Conservation (phyloP, 2,329 filamentous ascomycete genomes). For the Ophiostoma fasciatum region DNA sequence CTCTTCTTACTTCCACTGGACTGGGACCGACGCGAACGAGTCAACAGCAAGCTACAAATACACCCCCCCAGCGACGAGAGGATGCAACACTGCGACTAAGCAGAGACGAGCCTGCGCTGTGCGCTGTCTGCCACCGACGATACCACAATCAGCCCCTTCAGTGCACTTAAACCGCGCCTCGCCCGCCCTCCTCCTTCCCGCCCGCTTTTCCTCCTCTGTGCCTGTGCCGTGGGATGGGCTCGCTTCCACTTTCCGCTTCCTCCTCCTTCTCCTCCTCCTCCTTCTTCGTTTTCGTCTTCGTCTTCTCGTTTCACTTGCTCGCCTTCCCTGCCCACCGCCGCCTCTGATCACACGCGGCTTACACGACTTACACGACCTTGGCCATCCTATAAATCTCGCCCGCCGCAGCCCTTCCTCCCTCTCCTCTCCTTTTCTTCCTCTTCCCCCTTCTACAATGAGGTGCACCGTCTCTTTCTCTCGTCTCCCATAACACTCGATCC, state of each 20-base stretch:
- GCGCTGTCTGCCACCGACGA: constrained; percentile 2
- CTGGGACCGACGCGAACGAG: too few species aligned
- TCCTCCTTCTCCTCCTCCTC: too few species aligned
- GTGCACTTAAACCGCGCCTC: constrained; percentile 2
- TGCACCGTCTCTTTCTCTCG: constrained; percentile 4
- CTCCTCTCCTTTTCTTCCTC: neutral
- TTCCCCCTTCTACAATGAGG: constrained; percentile 7
- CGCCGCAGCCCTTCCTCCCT: neutral
- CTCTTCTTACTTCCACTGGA: neutral
- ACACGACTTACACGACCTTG: constrained; percentile 6
- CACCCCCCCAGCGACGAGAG: too few species aligned
- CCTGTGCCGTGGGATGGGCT: constrained; percentile 10
- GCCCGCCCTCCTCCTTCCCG: constrained; percentile 4
- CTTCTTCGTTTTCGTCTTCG: neutral
- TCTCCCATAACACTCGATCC: neutral
- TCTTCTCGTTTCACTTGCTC: constrained; percentile 1
- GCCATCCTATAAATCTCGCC: too few species aligned
- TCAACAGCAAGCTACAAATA: too few species aligned
- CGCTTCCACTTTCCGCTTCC: constrained; percentile 6
- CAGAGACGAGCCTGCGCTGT: neutral
- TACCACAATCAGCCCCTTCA: constrained; percentile 1
- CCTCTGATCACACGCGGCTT: neutral
- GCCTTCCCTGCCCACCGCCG: neutral
- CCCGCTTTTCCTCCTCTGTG: too few species aligned
- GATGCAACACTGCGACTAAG: constrained; percentile 4